These are phyloP conservation scores for Trichoderma pleuroti DNA, from an alignment of 2,329 filamentous ascomycete genomes.

Conservation along the genomic window DNA sequence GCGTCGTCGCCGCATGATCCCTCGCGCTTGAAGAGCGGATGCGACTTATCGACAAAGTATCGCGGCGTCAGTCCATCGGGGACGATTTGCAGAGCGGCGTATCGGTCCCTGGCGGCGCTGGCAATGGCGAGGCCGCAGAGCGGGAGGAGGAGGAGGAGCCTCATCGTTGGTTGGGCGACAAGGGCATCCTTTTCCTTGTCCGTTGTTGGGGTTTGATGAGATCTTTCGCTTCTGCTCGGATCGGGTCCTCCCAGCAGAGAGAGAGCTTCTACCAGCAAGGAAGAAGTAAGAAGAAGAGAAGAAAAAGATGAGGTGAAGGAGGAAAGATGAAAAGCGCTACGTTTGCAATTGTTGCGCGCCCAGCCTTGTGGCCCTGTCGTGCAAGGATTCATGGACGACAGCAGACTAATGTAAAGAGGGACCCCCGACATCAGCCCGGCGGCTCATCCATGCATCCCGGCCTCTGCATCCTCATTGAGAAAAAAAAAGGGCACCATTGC, in stretches of 20 bases:
- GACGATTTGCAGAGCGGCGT: slow-evolving; percentile 24
- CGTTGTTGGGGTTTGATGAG: background rate
- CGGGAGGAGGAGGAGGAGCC: slow-evolving; percentile 7
- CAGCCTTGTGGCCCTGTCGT: background rate
- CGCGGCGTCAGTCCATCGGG: slow-evolving; percentile 31
- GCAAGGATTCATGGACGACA: background rate
- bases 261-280: background rate
- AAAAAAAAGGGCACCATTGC: background rate
- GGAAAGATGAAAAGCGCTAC: background rate
- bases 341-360: background rate
- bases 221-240: background rate
- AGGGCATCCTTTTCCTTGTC: slow-evolving; percentile 4
- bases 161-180: slow-evolving; percentile 7
- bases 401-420: background rate
- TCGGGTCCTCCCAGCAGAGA: background rate
- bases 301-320: background rate
- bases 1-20: slow-evolving; percentile 27
- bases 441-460: slow-evolving; percentile 4
- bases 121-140: slow-evolving; percentile 5
- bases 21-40: slow-evolving; percentile 29
- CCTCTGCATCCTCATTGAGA: slow-evolving; percentile 3
- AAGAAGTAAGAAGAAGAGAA: background rate
- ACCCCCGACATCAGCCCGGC: background rate
- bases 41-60: slow-evolving; percentile 30
- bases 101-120: slow-evolving; percentile 19